Percentiles rank a stretch among this genome's conserved stretches.
Evolutionary conservation across 768 basidiomycete species (phyloP).

Genomic region (Leucogyrophana mollusca): DNA sequence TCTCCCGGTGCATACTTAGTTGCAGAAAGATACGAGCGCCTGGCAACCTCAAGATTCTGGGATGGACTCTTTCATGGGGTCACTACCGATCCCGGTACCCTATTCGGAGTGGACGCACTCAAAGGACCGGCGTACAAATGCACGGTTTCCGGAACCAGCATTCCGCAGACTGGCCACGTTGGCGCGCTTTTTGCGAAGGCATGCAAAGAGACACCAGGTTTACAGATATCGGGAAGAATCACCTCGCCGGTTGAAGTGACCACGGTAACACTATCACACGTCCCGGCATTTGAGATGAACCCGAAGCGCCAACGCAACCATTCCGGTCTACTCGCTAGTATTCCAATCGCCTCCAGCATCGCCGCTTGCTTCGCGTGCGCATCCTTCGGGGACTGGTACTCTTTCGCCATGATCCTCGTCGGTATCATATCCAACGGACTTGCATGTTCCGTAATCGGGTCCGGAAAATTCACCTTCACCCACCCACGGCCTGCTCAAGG

Average conservation of each 20-base stretch:
- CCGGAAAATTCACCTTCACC: slow-evolving; percentile 19
- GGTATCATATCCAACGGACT: slow-evolving; percentile 28
- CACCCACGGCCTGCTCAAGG: slow-evolving; percentile 14
- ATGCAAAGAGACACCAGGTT: background rate
- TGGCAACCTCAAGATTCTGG: too few relatives aligned
- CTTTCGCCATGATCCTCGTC: slow-evolving; percentile 28
- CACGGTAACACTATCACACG: slow-evolving; percentile 4
- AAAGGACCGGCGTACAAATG: too few relatives aligned
- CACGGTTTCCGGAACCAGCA: slow-evolving; percentile 9
- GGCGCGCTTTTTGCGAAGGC: slow-evolving; percentile 10
- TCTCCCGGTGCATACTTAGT: too few relatives aligned
- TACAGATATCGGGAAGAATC: background rate
- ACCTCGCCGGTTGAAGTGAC: slow-evolving; percentile 3
- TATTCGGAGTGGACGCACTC: too few relatives aligned
- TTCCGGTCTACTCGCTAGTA: slow-evolving; percentile 6
- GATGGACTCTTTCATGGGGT: too few relatives aligned
- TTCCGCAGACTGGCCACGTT: slow-evolving; percentile 12
- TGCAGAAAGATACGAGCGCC: too few relatives aligned
- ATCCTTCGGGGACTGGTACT: slow-evolving; percentile 27
- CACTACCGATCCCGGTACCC: too few relatives aligned
- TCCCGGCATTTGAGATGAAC: background rate
- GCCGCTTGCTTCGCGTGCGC: slow-evolving; percentile 19
- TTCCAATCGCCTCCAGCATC: slow-evolving; percentile 23
- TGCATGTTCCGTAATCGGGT: slow-evolving; percentile 23
- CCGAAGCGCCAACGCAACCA: background rate